Evolutionary conservation across 306 rosid genomes (phyloP).

Genomic region (Chamaecrista fasciculata): DNA sequence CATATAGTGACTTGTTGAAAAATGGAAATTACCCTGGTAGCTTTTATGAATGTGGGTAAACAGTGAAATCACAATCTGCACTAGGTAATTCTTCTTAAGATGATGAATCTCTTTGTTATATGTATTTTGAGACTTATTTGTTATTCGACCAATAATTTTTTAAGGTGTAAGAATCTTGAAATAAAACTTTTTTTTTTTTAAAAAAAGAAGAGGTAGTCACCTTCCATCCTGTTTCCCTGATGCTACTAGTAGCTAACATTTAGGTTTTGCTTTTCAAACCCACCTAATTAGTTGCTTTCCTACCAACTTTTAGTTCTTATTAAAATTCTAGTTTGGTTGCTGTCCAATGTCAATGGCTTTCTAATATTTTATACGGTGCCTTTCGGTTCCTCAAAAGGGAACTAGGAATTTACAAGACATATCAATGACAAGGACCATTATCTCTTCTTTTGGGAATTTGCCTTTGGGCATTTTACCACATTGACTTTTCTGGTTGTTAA

Average conservation of each 20-base stretch:
- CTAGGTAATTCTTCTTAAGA: no score
- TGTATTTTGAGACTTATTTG: no score
- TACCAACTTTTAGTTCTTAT: conserved; percentile 31
- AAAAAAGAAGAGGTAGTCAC: no score
- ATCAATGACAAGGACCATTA: neutral
- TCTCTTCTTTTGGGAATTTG: neutral
- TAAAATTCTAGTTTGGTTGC: conserved; percentile 19
- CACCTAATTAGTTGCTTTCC: conserved; percentile 16
- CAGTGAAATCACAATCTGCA: no score
- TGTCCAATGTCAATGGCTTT: conserved; percentile 17
- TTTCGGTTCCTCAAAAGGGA: conserved; percentile 35
- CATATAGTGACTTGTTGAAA: neutral
- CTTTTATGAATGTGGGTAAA: conserved; percentile 9
- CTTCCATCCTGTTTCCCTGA: conserved; percentile 18
- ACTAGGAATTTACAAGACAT: neutral
- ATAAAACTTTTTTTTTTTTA: no score
- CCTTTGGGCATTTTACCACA: no score
- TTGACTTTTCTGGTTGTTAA: no score
- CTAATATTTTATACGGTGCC: conserved; percentile 21
- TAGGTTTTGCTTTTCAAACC: neutral
- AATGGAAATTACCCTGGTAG: conserved; percentile 6
- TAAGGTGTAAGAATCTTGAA: no score
- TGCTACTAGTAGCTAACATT: neutral
- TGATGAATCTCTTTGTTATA: no score
- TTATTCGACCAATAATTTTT: no score